phyloP scores from a whole-genome alignment of 2,329 filamentous ascomycete species.

The Colletotrichum neosansevieriae region DNA sequence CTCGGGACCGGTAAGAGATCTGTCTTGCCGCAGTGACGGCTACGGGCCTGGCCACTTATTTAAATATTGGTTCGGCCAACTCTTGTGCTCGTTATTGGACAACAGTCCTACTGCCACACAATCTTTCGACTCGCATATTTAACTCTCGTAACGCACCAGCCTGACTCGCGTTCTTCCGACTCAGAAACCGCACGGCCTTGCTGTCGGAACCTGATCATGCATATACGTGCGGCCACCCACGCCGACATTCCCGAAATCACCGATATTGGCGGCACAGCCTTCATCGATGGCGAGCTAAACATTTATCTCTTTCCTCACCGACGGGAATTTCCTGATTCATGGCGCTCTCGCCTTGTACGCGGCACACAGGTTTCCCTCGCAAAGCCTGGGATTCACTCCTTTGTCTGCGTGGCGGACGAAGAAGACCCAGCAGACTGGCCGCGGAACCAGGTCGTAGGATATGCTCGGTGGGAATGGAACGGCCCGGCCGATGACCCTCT shows the following conservation, averaged over 20 bases:
- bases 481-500: too few relatives aligned
- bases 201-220: neutral
- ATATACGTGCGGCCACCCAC: neutral
- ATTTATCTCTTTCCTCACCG: conserved; percentile 7
- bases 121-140: too few relatives aligned
- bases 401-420: conserved; percentile 16
- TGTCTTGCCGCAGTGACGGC: too few relatives aligned
- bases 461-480: neutral
- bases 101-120: too few relatives aligned
- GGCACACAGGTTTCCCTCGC: neutral
- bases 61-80: too few relatives aligned
- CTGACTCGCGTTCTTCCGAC: too few relatives aligned
- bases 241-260: conserved; percentile 1
- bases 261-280: conserved; percentile 2
- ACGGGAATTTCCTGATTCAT: neutral
- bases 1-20: too few relatives aligned
- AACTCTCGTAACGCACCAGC: too few relatives aligned
- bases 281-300: conserved; percentile 16
- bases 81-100: too few relatives aligned
- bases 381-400: neutral
- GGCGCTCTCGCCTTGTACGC: conserved; percentile 8
- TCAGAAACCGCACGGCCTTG: too few relatives aligned
- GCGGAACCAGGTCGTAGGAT: neutral
- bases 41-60: too few relatives aligned
- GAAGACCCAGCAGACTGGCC: conserved; percentile 19